A percentile compares a stretch with the other conserved stretches of the same genome.
Evolutionary conservation across 306 rosid species (phyloP).

Genomic region (Oxytropis ochrocephala): DNA sequence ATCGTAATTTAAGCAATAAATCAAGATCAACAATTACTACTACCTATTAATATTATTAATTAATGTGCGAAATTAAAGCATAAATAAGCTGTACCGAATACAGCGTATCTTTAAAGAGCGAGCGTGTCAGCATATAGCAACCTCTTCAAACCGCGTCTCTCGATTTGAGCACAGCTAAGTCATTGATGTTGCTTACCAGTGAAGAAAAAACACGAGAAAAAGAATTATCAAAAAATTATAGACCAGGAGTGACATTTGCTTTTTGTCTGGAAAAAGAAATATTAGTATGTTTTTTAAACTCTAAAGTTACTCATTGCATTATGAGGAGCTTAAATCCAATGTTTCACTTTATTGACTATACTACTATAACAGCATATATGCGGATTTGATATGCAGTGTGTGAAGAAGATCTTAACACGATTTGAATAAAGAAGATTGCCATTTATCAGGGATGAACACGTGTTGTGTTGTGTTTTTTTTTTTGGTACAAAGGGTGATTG

Average conservation of each 20-base stretch:
- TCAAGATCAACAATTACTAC: no score
- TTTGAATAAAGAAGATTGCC: not conserved
- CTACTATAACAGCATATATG: not conserved
- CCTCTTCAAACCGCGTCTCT: slow-evolving; percentile 5
- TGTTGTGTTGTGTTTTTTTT: not conserved
- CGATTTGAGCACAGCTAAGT: not conserved
- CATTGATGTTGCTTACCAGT: not conserved
- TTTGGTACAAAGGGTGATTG: not conserved
- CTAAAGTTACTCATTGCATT: not conserved
- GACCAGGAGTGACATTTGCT: not conserved
- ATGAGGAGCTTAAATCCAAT: not conserved
- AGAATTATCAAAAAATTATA: not conserved
- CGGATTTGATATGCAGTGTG: not conserved
- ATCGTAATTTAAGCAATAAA: no score
- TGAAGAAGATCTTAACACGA: not conserved
- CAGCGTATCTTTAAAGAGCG: not conserved
- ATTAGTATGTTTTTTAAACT: not conserved
- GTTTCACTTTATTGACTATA: not conserved
- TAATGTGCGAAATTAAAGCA: no score
- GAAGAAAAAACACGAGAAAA: not conserved
- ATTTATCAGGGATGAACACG: not conserved
- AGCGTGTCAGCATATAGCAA: not conserved
- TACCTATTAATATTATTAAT: no score
- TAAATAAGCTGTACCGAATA: slow-evolving; percentile 36
- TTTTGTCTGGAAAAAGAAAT: not conserved